A percentile compares a stretch with the other conserved stretches of the same genome.
phyloP scores from a whole-genome alignment of 148 eudicot genomes.

The Vaccinium corymbosum region DNA sequence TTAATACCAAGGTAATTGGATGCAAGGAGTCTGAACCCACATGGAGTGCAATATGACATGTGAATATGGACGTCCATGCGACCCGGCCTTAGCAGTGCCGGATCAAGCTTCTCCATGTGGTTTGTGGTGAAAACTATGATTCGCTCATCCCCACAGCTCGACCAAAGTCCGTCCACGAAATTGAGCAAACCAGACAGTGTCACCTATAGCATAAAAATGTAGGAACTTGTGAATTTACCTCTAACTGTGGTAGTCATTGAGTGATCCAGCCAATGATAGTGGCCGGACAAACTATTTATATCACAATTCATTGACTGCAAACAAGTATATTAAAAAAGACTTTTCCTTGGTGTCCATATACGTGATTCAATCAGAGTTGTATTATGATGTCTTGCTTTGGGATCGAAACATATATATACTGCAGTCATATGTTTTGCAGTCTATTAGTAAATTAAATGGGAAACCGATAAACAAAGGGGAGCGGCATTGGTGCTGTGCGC shows the following conservation, averaged over 20 bases:
- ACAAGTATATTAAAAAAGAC: no score
- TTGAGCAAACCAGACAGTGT: constrained; percentile 56
- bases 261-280: not conserved
- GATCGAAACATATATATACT: no score
- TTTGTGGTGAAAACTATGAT: constrained; percentile 65
- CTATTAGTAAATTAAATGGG: no score
- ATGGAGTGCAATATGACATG: constrained; percentile 46
- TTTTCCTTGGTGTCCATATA: no score
- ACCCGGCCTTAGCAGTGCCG: constrained; percentile 54
- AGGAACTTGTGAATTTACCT: not conserved
- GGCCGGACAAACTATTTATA: no score
- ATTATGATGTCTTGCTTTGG: no score
- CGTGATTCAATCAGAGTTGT: no score
- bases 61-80: constrained; percentile 63
- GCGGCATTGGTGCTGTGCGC: no score
- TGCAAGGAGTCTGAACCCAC: constrained; percentile 34
- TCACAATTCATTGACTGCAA: no score
- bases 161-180: constrained; percentile 60
- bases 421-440: no score
- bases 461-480: no score
- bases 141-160: constrained; percentile 53
- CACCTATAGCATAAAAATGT: constrained; percentile 17
- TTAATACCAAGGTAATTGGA: constrained; percentile 34
- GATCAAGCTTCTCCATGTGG: constrained; percentile 54
- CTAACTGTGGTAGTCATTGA: not conserved